phyloP scores from a whole-genome alignment of 495 filamentous ascomycete genomes.

The Penicillium mononematosum region DNA sequence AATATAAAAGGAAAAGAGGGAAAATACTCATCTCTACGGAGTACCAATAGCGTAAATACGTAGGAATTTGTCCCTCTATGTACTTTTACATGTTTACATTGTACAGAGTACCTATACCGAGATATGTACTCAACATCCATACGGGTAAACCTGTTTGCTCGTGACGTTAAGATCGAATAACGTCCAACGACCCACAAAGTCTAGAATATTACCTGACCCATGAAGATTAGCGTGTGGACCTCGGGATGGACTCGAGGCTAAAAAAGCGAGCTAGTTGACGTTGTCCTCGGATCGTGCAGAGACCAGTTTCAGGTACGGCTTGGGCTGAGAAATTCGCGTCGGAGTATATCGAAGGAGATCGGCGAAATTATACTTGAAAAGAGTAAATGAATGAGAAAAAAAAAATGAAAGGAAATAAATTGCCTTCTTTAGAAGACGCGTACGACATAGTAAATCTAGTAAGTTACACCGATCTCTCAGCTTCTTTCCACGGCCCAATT shows the following conservation, averaged over 20 bases:
- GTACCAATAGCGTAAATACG: too few relatives aligned
- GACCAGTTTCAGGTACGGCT: conserved; percentile 31
- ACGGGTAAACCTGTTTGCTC: conserved; percentile 12
- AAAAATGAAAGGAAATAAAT: background rate
- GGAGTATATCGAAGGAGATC: conserved; percentile 29
- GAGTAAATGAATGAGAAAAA: conserved; percentile 7
- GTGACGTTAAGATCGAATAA: conserved; percentile 17
- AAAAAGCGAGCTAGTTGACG: conserved; percentile 11
- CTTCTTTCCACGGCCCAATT: conserved; percentile 35
- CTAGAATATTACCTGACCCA: conserved; percentile 10
- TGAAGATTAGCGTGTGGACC: conserved; percentile 14
- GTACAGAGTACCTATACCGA: background rate
- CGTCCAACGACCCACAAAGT: conserved; percentile 6
- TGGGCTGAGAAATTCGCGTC: conserved; percentile 24
- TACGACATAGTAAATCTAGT: background rate
- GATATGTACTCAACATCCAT: background rate
- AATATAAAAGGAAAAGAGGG: conserved; percentile 8
- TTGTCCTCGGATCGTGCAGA: conserved; percentile 24
- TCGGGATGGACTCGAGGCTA: conserved; percentile 12
- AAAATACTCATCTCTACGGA: too few relatives aligned
- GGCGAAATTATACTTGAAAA: conserved; percentile 11
- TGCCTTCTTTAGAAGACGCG: background rate
- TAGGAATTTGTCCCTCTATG: background rate
- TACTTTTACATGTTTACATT: background rate
- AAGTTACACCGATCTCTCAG: conserved; percentile 23